Conservation (phyloP, 2,329 filamentous ascomycete genomes). For the Tolypocladium inflatum region DNA sequence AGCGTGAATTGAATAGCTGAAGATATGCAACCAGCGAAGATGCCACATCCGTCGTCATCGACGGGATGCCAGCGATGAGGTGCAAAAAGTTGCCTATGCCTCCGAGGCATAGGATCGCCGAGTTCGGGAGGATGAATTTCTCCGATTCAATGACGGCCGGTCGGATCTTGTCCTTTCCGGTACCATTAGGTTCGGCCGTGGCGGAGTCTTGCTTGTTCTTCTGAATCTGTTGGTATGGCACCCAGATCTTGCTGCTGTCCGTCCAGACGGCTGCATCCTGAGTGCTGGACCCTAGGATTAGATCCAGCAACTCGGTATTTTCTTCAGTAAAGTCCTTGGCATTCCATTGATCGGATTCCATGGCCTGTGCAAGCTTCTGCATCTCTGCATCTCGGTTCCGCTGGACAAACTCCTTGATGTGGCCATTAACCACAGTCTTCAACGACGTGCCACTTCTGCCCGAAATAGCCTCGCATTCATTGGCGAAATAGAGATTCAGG, state of each 20-base stretch:
- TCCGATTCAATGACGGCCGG: slow-evolving; percentile 75
- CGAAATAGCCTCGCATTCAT: slow-evolving; percentile 78
- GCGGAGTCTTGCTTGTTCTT: slow-evolving; percentile 21
- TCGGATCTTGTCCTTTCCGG: slow-evolving; percentile 53
- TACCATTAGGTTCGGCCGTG: slow-evolving; percentile 35
- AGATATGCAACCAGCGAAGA: slow-evolving; percentile 74
- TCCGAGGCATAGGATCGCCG: slow-evolving; percentile 69
- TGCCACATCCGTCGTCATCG: slow-evolving; percentile 78
- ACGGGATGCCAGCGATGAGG: slow-evolving; percentile 76
- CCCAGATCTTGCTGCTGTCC: slow-evolving; percentile 49
- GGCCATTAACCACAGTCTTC: slow-evolving; percentile 70
- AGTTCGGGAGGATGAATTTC: slow-evolving; percentile 75
- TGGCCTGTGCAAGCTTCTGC: slow-evolving; percentile 63
- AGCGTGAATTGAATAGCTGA: slow-evolving; percentile 89
- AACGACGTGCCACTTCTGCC: slow-evolving; percentile 66
- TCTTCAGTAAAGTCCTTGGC: slow-evolving; percentile 63
- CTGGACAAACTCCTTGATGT: slow-evolving; percentile 73
- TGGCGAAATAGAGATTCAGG: slow-evolving; percentile 72
- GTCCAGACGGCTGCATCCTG: slow-evolving; percentile 60
- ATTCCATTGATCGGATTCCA: slow-evolving; percentile 75
- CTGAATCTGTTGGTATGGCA: slow-evolving; percentile 31
- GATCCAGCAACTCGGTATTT: slow-evolving; percentile 49
- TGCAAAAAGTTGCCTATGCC: slow-evolving; percentile 78
- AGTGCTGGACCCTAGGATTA: slow-evolving; percentile 61
- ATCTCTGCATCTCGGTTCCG: slow-evolving; percentile 62